Evolutionary conservation across 495 filamentous ascomycete genomes (phyloP).

Genomic region (Tuber microsphaerosporum): DNA sequence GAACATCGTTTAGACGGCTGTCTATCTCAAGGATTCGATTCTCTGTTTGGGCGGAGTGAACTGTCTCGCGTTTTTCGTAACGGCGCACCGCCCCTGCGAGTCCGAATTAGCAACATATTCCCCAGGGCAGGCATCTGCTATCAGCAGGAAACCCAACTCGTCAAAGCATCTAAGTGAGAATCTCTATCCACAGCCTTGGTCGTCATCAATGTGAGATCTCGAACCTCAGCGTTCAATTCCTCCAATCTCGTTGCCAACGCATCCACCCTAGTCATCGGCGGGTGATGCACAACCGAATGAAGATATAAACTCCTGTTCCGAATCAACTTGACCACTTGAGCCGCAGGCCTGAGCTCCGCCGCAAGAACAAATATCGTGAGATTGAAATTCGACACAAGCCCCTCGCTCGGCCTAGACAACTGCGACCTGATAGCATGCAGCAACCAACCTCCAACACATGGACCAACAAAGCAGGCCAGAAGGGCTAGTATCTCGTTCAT

Average conservation of each 20-base stretch:
- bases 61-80: conserved; percentile 82
- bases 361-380: conserved; percentile 88
- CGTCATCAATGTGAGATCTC: conserved; percentile 48
- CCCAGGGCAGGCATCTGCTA: not conserved
- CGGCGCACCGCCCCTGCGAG: conserved; percentile 60
- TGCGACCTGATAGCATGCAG: conserved; percentile 67
- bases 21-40: conserved; percentile 64
- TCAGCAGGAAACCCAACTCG: conserved; percentile 46
- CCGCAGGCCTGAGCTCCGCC: conserved; percentile 71
- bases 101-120: conserved; percentile 6
- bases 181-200: conserved; percentile 53
- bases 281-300: conserved; percentile 62
- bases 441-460: conserved; percentile 67
- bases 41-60: conserved; percentile 67
- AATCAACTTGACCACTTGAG: conserved; percentile 73
- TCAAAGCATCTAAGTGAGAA: conserved; percentile 80
- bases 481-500: conserved; percentile 68
- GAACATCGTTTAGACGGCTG: conserved; percentile 62
- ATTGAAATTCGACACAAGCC: conserved; percentile 83
- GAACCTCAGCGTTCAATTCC: conserved; percentile 50
- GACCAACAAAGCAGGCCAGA: conserved; percentile 68
- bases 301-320: conserved; percentile 74
- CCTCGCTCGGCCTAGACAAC: conserved; percentile 74
- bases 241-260: conserved; percentile 47
- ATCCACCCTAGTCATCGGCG: conserved; percentile 44